A percentile compares a stretch with the other conserved stretches of the same genome.
Evolutionary conservation across 169 alveolate species (phyloP).

Genomic region (Theileria sp.): DNA sequence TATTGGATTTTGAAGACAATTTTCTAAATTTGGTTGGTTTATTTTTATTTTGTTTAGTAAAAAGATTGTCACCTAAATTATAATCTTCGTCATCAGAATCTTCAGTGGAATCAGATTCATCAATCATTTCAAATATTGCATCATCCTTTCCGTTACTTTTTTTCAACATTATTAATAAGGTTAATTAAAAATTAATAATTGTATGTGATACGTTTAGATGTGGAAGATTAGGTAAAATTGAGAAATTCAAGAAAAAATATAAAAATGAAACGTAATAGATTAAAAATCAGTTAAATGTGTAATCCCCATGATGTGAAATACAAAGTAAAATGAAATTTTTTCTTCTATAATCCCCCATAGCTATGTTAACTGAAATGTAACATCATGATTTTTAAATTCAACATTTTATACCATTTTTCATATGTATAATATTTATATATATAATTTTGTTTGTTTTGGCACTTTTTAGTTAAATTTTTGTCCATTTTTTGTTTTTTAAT

Average conservation of each 20-base stretch:
- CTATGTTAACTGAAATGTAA: not conserved
- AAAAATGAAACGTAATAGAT: not conserved
- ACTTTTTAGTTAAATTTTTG: not conserved
- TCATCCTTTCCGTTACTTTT: not conserved
- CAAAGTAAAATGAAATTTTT: not conserved
- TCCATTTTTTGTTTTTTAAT: not conserved
- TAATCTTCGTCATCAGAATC: conserved; percentile 63
- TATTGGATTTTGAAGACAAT: not conserved
- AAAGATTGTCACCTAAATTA: conserved; percentile 7
- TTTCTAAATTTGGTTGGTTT: not conserved
- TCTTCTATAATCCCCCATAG: conserved; percentile 24
- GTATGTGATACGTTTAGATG: not conserved
- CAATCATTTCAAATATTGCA: conserved; percentile 14
- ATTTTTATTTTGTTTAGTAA: not conserved
- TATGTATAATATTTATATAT: not conserved
- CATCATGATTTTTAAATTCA: not conserved
- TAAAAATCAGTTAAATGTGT: conserved; percentile 17
- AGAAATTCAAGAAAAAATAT: not conserved
- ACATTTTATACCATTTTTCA: not conserved
- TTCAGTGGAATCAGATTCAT: conserved; percentile 37
- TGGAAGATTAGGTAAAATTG: not conserved
- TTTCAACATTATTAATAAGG: not conserved
- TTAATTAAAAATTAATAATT: no score
- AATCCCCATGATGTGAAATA: conserved; percentile 19
- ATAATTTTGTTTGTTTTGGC: not conserved